phyloP scores from a whole-genome alignment of 331 rosid genomes.

The Quercus phellos region DNA sequence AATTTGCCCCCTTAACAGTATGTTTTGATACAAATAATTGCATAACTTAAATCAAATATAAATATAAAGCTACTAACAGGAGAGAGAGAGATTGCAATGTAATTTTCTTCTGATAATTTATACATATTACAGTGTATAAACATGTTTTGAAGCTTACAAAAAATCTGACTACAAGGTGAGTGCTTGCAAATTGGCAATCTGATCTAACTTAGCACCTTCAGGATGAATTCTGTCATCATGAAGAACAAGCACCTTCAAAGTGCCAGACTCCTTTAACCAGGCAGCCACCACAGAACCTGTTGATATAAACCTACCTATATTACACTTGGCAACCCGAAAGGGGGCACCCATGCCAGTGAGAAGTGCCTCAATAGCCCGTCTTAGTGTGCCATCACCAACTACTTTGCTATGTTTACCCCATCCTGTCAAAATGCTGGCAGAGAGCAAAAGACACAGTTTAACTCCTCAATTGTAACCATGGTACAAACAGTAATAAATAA shows the following conservation, averaged over 20 bases:
- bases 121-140: not conserved
- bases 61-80: not conserved
- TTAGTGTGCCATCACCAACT: conserved; percentile 63
- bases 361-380: conserved; percentile 67
- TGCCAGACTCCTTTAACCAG: conserved; percentile 65
- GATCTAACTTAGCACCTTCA: conserved; percentile 24
- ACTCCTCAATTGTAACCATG: not conserved
- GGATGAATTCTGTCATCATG: conserved; percentile 48
- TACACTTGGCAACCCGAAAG: conserved; percentile 53
- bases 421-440: conserved; percentile 82
- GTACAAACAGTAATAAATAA: not conserved
- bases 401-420: conserved; percentile 99
- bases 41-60: not conserved
- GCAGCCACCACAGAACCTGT: conserved; percentile 60
- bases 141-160: not conserved
- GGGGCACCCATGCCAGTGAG: conserved; percentile 76
- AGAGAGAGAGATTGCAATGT: not conserved
- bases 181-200: conserved; percentile 32
- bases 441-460: not conserved
- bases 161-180: conserved; percentile 27
- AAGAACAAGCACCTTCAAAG: conserved; percentile 60
- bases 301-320: conserved; percentile 69
- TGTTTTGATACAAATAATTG: not conserved
- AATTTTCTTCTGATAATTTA: not conserved
- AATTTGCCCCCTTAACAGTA: not conserved